Conservation (phyloP, 225 moss, liverwort and hornwort genomes). For the Rhytidiadelphus loreus region DNA sequence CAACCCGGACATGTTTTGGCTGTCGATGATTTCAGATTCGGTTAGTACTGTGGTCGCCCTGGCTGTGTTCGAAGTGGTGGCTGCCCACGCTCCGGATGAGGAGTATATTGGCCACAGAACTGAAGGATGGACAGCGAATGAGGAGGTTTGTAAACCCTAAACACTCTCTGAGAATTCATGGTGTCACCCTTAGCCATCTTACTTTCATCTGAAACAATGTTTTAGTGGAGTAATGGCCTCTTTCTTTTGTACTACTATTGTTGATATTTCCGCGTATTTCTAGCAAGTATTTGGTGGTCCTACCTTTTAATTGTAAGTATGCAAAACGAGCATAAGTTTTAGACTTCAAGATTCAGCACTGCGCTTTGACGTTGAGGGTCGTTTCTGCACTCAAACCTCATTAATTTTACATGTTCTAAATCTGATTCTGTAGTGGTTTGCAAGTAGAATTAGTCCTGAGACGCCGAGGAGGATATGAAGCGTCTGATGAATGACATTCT, state of each 20-base stretch:
- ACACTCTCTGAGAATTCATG: background rate
- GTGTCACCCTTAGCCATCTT: background rate
- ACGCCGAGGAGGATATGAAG: background rate
- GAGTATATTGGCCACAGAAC: conserved; percentile 9
- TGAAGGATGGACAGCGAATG: conserved; percentile 17
- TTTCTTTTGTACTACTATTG: background rate
- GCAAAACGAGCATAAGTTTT: background rate
- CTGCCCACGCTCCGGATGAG: conserved; percentile 33
- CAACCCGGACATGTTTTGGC: conserved; percentile 35
- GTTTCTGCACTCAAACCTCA: background rate
- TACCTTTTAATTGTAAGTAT: background rate
- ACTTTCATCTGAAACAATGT: background rate
- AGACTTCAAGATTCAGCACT: background rate
- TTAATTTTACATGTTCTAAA: background rate
- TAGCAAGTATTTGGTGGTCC: background rate
- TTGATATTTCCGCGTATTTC: background rate
- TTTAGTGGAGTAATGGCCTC: background rate
- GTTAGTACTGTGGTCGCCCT: background rate
- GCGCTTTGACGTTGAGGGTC: background rate
- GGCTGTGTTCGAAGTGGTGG: conserved; percentile 46
- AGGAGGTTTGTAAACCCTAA: background rate
- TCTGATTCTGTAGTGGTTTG: background rate
- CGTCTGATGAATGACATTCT: background rate
- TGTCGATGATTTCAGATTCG: conserved; percentile 12
- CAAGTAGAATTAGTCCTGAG: background rate